Conservation (phyloP, 257 asterid genomes). For the Prunella vulgaris region DNA sequence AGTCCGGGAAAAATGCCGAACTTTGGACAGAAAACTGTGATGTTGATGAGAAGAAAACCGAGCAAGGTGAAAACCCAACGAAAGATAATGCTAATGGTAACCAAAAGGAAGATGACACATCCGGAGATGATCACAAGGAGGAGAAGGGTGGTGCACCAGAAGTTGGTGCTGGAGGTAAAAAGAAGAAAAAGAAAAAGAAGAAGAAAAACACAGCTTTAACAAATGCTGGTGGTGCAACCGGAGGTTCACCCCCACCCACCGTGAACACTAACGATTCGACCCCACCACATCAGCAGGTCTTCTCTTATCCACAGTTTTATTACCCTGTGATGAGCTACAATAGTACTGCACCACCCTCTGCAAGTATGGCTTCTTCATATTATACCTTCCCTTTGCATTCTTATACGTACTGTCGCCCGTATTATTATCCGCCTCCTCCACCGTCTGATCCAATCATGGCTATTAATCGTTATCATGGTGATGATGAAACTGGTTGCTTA, state of each 20-base stretch:
- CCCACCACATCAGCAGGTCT: conserved; percentile 30
- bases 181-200: conserved; percentile 52
- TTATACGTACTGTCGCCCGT: conserved; percentile 22
- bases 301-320: conserved; percentile 34
- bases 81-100: conserved; percentile 20
- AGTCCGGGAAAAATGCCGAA: conserved; percentile 55
- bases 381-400: conserved; percentile 39
- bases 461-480: conserved; percentile 8
- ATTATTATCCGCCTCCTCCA: conserved; percentile 18
- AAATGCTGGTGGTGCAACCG: conserved; percentile 27
- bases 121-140: conserved; percentile 27
- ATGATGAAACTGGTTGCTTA: conserved; percentile 33
- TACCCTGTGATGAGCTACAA: conserved; percentile 41
- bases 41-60: conserved; percentile 16
- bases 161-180: conserved; percentile 23
- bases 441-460: conserved; percentile 17
- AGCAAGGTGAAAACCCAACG: conserved; percentile 22
- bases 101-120: conserved; percentile 15
- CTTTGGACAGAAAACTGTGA: conserved; percentile 39
- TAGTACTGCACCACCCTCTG: conserved; percentile 30
- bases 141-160: conserved; percentile 27
- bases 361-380: conserved; percentile 27
- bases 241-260: conserved; percentile 23
- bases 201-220: conserved; percentile 21
- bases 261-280: conserved; percentile 6